phyloP scores from a whole-genome alignment of 208 protist species.

The Acanthamoeba castellanii region DNA sequence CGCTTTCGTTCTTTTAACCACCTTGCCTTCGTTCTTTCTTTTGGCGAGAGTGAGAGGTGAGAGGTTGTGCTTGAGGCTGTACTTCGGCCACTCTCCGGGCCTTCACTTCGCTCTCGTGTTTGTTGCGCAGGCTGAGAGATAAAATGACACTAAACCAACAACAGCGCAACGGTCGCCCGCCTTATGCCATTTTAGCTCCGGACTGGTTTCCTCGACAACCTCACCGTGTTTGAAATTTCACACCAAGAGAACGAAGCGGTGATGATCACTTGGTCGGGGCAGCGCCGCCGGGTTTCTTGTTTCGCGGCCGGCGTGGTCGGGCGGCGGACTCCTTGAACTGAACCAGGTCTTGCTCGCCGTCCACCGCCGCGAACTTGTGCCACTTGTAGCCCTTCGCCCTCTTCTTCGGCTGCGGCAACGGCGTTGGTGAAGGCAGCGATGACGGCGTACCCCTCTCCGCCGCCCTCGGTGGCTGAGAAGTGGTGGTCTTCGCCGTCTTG shows the following conservation, averaged over 20 bases:
- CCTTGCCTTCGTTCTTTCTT: background rate
- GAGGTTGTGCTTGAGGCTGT: background rate
- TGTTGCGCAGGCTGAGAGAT: background rate
- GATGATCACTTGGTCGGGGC: background rate
- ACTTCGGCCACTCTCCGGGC: background rate
- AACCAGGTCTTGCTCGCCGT: background rate
- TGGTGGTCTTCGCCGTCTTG: background rate
- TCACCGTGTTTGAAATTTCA: background rate
- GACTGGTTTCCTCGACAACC: background rate
- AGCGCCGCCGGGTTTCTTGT: background rate
- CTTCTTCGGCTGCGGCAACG: background rate
- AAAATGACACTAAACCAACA: background rate
- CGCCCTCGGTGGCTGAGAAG: too few relatives aligned
- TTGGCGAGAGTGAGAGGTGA: background rate
- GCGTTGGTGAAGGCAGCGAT: background rate
- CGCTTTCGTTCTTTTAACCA: background rate
- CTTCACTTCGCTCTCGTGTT: too few relatives aligned
- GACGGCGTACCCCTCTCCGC: background rate
- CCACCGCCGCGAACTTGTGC: constrained; percentile 1
- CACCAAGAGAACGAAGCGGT: background rate
- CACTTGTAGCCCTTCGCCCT: background rate
- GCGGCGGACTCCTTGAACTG: background rate
- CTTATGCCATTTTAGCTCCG: background rate
- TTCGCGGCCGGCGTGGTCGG: background rate
- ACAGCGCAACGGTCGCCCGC: background rate